Conservation (phyloP, 83 land plant species). For the Diphasiastrum complanatum region DNA sequence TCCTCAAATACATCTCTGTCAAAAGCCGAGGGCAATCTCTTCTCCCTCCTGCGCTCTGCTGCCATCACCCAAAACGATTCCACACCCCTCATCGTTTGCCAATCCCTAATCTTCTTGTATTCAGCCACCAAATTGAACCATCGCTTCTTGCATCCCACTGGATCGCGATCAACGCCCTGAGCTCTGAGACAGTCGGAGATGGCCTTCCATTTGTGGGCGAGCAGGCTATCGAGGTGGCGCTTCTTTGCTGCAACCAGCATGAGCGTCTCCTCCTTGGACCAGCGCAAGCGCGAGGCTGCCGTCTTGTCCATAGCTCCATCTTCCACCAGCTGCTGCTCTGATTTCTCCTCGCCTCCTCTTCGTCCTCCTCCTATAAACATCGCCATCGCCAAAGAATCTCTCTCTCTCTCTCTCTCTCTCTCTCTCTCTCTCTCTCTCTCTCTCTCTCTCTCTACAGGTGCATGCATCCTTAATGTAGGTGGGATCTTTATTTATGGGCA, state of each 20-base stretch:
- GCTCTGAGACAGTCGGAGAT: conserved; percentile 8
- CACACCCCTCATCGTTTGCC: conserved; percentile 13
- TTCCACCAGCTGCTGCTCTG: too few species aligned
- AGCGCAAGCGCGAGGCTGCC: too few species aligned
- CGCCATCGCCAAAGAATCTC: too few species aligned
- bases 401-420: too few species aligned
- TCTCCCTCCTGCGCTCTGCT: conserved; percentile 13
- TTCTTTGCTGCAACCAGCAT: conserved; percentile 16
- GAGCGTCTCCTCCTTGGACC: conserved; percentile 21
- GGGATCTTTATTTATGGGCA: too few species aligned
- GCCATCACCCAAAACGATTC: conserved; percentile 22
- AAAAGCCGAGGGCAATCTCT: conserved; percentile 17
- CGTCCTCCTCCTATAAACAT: too few species aligned
- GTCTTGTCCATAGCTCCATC: too few species aligned
- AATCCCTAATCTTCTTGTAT: conserved; percentile 24
- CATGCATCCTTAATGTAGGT: too few species aligned
- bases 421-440: too few species aligned
- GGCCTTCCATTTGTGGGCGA: conserved; percentile 11
- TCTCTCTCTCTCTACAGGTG: too few species aligned
- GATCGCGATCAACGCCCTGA: conserved; percentile 16
- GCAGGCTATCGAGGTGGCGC: not conserved
- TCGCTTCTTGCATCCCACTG: conserved; percentile 16
- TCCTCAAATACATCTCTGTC: conserved; percentile 22
- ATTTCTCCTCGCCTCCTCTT: too few species aligned
- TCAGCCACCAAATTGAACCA: conserved; percentile 18